phyloP scores from a whole-genome alignment of 164 flowering plant species.

The Umbilicus rupestris region DNA sequence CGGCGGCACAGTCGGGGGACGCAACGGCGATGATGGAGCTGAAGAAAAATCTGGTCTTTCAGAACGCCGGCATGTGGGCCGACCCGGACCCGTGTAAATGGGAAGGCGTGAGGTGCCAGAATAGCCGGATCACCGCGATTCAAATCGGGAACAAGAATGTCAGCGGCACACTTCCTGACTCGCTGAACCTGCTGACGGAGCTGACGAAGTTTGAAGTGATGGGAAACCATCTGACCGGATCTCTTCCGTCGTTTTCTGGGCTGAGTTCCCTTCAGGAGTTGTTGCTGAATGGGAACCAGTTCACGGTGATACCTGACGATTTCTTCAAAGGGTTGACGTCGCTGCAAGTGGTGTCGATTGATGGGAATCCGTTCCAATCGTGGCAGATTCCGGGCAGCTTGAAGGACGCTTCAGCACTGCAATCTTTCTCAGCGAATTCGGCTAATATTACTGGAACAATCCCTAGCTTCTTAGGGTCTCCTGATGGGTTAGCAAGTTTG shows the following conservation, averaged over 20 bases:
- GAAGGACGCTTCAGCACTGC: slow-evolving; percentile 16
- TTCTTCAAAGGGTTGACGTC: slow-evolving; percentile 39
- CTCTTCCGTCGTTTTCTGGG: slow-evolving; percentile 34
- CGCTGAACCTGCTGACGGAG: slow-evolving; percentile 21
- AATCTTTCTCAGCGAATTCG: slow-evolving; percentile 26
- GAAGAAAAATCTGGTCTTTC: slow-evolving; percentile 18
- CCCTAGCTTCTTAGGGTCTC: slow-evolving; percentile 33
- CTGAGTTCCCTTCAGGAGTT: slow-evolving; percentile 24
- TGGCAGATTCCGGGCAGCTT: slow-evolving; percentile 41
- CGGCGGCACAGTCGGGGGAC: slow-evolving; percentile 1
- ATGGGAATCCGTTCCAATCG: slow-evolving; percentile 28
- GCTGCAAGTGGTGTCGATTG: slow-evolving; percentile 20
- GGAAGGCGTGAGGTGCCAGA: slow-evolving; percentile 23
- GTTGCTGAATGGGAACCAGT: slow-evolving; percentile 25
- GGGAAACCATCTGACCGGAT: slow-evolving; percentile 27
- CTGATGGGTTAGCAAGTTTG: slow-evolving; percentile 20
- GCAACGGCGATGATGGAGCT: slow-evolving; percentile 5
- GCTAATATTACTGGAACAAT: slow-evolving; percentile 31
- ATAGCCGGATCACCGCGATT: slow-evolving; percentile 25
- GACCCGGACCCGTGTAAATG: slow-evolving; percentile 40
- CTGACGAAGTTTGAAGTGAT: slow-evolving; percentile 27
- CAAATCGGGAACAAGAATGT: slow-evolving; percentile 26
- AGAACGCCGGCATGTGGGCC: slow-evolving; percentile 21
- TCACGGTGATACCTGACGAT: slow-evolving; percentile 31
- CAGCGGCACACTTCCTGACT: slow-evolving; percentile 30